phyloP scores from a whole-genome alignment of 75 land plant genomes.

The Picea sitchensis region DNA sequence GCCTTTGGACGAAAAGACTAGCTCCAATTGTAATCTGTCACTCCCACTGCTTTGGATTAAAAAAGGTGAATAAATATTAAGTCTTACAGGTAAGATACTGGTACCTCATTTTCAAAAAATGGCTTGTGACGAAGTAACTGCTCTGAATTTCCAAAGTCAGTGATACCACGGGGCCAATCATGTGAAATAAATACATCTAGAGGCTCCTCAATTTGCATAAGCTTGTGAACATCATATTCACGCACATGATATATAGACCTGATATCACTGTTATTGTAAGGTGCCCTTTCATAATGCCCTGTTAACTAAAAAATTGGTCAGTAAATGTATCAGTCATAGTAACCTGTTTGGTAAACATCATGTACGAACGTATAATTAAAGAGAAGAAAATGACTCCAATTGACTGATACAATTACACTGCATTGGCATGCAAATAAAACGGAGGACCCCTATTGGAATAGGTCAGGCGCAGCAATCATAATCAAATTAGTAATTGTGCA shows the following conservation, averaged over 20 bases:
- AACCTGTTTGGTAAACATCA: not conserved
- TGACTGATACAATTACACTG: not conserved
- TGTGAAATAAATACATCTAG: slow-evolving; percentile 91
- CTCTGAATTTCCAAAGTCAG: slow-evolving; percentile 62
- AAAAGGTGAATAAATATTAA: not conserved
- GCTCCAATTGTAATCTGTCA: not conserved
- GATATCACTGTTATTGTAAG: slow-evolving; percentile 70
- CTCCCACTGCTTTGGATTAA: not conserved
- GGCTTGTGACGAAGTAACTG: slow-evolving; percentile 61
- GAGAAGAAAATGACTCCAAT: not conserved
- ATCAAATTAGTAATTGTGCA: not conserved
- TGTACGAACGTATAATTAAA: not conserved
- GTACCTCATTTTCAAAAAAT: slow-evolving; percentile 70
- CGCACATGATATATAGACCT: slow-evolving; percentile 90
- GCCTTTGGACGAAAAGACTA: not conserved
- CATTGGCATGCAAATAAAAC: not conserved
- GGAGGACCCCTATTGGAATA: not conserved
- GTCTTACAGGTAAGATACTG: not conserved
- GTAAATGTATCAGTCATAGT: not conserved
- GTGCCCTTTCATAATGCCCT: slow-evolving; percentile 91
- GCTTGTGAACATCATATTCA: slow-evolving; percentile 93
- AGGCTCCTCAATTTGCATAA: slow-evolving; percentile 70
- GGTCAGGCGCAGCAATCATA: not conserved
- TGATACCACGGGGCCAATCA: slow-evolving; percentile 94
- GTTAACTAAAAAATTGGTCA: slow-evolving; percentile 15